Base-by-base conservation (phyloP, 768 basidiomycete genomes). In the Leccinum broughii region DNA sequence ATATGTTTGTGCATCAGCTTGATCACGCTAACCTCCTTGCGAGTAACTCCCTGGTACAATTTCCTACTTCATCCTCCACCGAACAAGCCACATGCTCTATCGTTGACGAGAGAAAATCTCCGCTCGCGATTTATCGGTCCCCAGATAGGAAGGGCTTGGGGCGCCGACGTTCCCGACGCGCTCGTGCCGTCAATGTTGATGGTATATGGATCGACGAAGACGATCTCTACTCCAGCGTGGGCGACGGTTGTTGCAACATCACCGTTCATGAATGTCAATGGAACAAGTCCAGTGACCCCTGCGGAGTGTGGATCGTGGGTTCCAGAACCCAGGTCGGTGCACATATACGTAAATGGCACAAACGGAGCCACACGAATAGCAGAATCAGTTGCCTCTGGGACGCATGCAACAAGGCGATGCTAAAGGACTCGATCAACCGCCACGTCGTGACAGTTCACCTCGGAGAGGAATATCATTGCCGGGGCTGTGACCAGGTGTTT, bases 331-430 rank as follows among this genome's bases (percentile, higher is more conserved):
- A 13, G 5, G n/a, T 62, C 22, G 50, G 39, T 13, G 20, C 28
- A 13, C 57, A 59, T n/a, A 34, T 55, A 7, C 57, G 49, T 14
- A 55, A 58, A 35, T 59, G 57, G 61, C 61, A 62, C 15, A 35
- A 22, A 3, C 14, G 26, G 13, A 7, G 6, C 15, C 32, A 44
- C 3, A 20, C 44, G 17, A 37, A 22, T 9, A 17, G 24, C 14
- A 30, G 13, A 14, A 9, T 1, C 2, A 35, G 11, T 0, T 61
- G 56, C 30, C 32, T 50, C 6, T 59, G 57, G 61, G 28, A 52
- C 1, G 54, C 55, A 6, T 56, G 59, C 6, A 35, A 2, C 2
- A 60, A 35, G 17, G 4, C 17, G 34, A 10, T 62, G 61, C 24
- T n/a, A 0, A 30, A 37, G 3, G 51, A 35, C 35, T 56, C 61